A percentile compares a stretch with the other conserved stretches of the same genome.
These are phyloP conservation scores for Phoma sp. DNA, from an alignment of 2,329 filamentous ascomycete species.

Conservation along the genomic window DNA sequence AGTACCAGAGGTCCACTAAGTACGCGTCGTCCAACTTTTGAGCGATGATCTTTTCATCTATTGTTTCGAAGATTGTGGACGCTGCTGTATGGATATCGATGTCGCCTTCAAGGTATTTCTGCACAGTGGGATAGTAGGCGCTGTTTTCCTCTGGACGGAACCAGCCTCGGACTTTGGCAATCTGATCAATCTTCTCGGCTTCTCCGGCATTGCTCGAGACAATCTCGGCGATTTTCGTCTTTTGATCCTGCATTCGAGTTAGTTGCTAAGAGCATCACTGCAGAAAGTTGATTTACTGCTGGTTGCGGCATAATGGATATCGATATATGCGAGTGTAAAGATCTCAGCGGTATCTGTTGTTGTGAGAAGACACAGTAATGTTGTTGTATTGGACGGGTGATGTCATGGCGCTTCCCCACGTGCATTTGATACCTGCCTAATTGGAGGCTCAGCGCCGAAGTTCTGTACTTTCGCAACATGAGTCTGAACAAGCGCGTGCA, in stretches of 20 bases:
- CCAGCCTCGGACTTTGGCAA: slow-evolving; percentile 41
- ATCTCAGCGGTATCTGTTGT: background rate
- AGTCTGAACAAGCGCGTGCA: slow-evolving; percentile 9
- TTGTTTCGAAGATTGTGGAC: slow-evolving; percentile 30
- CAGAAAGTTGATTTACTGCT: background rate
- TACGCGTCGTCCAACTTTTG: slow-evolving; percentile 27
- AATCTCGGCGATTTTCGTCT: slow-evolving; percentile 26
- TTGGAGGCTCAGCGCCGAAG: slow-evolving; percentile 16
- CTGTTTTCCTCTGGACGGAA: slow-evolving; percentile 36
- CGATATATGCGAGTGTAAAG: background rate
- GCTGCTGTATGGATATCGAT: slow-evolving; percentile 24
- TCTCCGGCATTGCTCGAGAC: slow-evolving; percentile 25
- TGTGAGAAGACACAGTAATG: background rate
- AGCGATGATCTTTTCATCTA: slow-evolving; percentile 35
- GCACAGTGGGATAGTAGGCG: slow-evolving; percentile 30
- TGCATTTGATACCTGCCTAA: slow-evolving; percentile 21
- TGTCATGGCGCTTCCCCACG: slow-evolving; percentile 14
- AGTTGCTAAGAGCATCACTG: background rate
- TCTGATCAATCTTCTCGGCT: slow-evolving; percentile 36
- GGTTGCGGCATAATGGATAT: slow-evolving; percentile 4
- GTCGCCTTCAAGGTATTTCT: slow-evolving; percentile 30
- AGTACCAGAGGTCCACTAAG: slow-evolving; percentile 40
- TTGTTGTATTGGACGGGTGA: slow-evolving; percentile 8
- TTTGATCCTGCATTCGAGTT: slow-evolving; percentile 25
- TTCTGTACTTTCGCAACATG: slow-evolving; percentile 1